phyloP scores from a whole-genome alignment of 192 early-diverging fungal species.

The Gaertneriomyces sp. region DNA sequence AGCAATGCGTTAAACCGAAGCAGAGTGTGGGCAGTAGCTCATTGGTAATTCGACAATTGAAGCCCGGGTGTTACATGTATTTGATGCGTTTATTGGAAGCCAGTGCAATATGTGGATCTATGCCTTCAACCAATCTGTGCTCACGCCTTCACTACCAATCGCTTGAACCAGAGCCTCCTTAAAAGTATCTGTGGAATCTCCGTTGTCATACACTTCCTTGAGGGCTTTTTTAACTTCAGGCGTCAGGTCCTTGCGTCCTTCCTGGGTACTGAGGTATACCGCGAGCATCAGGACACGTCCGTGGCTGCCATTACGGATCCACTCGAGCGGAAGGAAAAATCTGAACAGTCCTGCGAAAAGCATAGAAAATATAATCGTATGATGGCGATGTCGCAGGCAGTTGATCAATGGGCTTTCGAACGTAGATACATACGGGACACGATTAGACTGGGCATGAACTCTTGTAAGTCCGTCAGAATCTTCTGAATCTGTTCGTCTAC shows the following conservation, averaged over 20 bases:
- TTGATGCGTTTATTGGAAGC: too few species aligned
- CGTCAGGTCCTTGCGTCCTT: constrained; percentile 1
- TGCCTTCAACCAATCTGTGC: background rate
- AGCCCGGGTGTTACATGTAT: too few species aligned
- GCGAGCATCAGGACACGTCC: background rate
- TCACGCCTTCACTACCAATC: background rate
- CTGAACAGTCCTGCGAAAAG: background rate
- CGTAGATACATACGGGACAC: background rate
- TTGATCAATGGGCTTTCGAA: background rate
- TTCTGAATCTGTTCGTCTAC: constrained; percentile 1
- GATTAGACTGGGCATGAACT: background rate
- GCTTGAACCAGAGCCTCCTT: background rate
- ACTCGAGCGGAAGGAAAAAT: background rate
- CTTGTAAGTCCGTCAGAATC: background rate
- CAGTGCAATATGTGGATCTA: background rate
- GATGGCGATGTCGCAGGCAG: background rate
- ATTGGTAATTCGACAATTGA: too few species aligned
- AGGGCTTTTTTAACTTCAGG: background rate
- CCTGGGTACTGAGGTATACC: background rate
- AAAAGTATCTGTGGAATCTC: constrained; percentile 1
- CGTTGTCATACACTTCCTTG: background rate
- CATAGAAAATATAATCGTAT: background rate
- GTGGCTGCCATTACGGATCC: constrained; percentile 1
- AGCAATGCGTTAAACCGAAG: too few species aligned
- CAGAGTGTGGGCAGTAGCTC: too few species aligned